Base-by-base conservation (phyloP, 208 protist species). In the Acanthamoeba comandoni region DNA sequence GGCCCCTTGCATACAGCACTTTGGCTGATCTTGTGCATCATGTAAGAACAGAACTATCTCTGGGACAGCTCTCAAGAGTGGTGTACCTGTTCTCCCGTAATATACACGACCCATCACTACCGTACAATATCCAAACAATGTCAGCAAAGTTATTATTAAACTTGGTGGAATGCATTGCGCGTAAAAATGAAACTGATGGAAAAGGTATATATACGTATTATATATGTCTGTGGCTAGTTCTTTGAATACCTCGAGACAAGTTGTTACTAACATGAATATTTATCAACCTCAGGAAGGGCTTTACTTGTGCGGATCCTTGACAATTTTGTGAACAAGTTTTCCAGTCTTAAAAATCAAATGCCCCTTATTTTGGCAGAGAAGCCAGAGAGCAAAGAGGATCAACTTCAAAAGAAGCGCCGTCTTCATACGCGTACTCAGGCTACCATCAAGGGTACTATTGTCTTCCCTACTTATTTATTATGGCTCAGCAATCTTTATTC, bases 141-240 rank as follows among this genome's bases (percentile, higher is more conserved):
- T 95, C 94, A 0, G 95, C 92, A 22, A 96, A 96, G 64, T 94
- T 97, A 9, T 82, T 97, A 0, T 89, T 97, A 48, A 97, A 95
- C 57, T 67, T 97, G 17, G 94, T 97, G 1, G 96, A 97, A 31
- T 31, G 52, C 71, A 97, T 97, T 48, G 95, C 71, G 49, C 85
- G 93, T 19, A 95, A 96, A 57, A 64, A 89, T n/a, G 92, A 95
- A 19, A 24, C 35, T 17, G 77, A 94, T 13, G 52, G 73, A 0
- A 92, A 93, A 31, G 39, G 39, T 22, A 90, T 79, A 57, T 13
- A n/a, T n/a, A n/a, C n/a, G n/a, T n/a, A n/a, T n/a, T n/a, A n/a
- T n/a, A 43, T 43, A 43, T 5, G 35, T 43, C 35, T 43, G 35
- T 43, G 35, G 5, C 35, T 43, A 5, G 1, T 43, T 43, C 35